Evolutionary conservation across 805 yeast genomes (phyloP), one percentile per base, ranked within the genome.

Genomic region (Jamesozyma spencerorum): DNA sequence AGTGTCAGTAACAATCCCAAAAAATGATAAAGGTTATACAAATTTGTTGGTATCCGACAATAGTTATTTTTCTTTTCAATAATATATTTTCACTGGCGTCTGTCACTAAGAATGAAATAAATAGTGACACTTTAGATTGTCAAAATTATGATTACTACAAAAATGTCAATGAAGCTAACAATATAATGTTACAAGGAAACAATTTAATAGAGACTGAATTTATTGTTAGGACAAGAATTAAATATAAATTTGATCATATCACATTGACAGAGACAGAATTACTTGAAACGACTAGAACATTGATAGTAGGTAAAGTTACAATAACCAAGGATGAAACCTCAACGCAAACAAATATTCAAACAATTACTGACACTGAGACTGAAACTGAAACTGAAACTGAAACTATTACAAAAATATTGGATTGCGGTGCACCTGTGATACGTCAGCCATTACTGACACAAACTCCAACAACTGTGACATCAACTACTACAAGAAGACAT

Each of bases 221-320:
- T 24, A 42, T 48, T 18, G 38, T 48, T n/a, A 36, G 35, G 13
- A 50, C 58, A 4, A 43, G 41, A 39, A 45, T 49, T 4, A 48
- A 48, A 39, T 47, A 46, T 29, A 48, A 42, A 34, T 36, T 45
- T 14, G 53, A 47, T 40, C 28, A 45, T 17, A 41, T 36, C 6
- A 53, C 58, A 1, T 39, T 42, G n/a, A 54, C 58, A 1, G 56
- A 53, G 37, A 55, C 60, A 4, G 55, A 51, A 34, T 18, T 54
- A 3, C 46, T 43, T 31, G 49, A 43, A 28, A 37, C 36, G n/a
- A 51, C 41, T 39, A 48, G 39, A 47, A 49, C 30, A 37, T 39
- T 40, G 14, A 44, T 18, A 20, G 57, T 58, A 22, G 54, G 54
- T 4, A 58, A 55, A 37, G 28, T 47, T 8, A 60, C 63, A 1